These are phyloP conservation scores for Tylopilus sp. DNA, from an alignment of 1,284 basidiomycete genomes.

Conservation along the genomic window DNA sequence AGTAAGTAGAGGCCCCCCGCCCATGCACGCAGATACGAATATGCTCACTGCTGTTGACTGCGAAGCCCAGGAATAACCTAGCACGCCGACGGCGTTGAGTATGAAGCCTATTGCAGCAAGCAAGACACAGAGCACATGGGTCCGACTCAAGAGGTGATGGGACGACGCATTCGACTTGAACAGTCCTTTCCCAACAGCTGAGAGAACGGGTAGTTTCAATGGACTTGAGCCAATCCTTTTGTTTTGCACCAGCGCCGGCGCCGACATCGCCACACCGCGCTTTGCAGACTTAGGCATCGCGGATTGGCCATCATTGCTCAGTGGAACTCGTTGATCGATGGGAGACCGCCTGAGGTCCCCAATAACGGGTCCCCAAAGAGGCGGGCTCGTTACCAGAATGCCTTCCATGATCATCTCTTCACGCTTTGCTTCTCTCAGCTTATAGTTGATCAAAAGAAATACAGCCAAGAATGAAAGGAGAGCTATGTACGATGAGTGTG, in stretches of 20 bases:
- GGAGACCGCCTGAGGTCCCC: conserved; percentile 16
- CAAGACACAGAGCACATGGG: conserved; percentile 47
- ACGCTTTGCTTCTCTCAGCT: conserved; percentile 47
- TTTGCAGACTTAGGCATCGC: background rate
- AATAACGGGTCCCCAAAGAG: conserved; percentile 7
- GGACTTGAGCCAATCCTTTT: background rate
- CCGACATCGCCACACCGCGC: background rate
- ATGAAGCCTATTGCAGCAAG: conserved; percentile 47
- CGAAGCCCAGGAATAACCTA: conserved; percentile 48
- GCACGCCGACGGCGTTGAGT: conserved; percentile 47
- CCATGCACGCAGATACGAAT: conserved; percentile 41
- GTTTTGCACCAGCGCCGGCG: background rate
- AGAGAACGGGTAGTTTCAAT: conserved; percentile 32
- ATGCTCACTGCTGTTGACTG: conserved; percentile 42
- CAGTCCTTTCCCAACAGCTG: conserved; percentile 40
- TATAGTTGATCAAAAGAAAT: conserved; percentile 54
- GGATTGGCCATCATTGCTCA: background rate
- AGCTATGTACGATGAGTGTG: conserved; percentile 31
- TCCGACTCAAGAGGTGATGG: conserved; percentile 43
- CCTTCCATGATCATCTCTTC: conserved; percentile 36
- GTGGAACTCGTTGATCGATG: background rate
- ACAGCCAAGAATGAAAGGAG: conserved; percentile 55
- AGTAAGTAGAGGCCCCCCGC: conserved; percentile 16
- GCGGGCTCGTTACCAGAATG: conserved; percentile 21
- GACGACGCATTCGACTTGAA: conserved; percentile 34